Evolutionary conservation across 2,329 filamentous ascomycete genomes (phyloP), one percentile per base, ranked within the genome.

Genomic region (Aspergillus glaucus): DNA sequence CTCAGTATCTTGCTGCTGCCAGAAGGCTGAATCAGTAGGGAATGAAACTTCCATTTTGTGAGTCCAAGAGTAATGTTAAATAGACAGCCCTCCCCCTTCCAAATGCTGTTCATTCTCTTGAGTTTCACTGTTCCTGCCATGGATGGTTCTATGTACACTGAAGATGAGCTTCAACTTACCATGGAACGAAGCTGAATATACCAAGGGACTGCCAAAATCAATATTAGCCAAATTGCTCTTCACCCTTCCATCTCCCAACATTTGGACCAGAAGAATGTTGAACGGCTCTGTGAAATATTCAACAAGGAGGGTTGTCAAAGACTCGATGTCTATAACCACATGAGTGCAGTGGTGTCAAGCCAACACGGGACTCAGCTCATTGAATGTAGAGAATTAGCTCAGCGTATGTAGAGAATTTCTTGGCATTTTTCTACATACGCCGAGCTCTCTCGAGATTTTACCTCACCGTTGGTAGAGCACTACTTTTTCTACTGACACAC

Each of bases 151-250:
- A 43, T 47, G 45, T 55, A 52, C 37, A 55, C 49, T 8, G 44
- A 52, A 28, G 32, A 17, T 10, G 44, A 54, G 36, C 43, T 34
- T 19, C 50, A 47, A 45, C 44, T 56, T n/a, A 36, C 46, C 26
- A 49, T 34, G 28, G 53, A 61, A 45, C 54, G 51, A 46, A 41
- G 43, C 24, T 42, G 47, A 3, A 61, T 60, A 51, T 55, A 56
- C 42, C 45, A 56, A 49, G 52, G 55, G 46, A 58, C 48, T 10
- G 53, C 50, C 22, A 58, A 54, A 44, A 45, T 60, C 41, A 48
- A 52, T 41, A 42, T 61, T 6, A 43, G 53, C 24, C 48, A 51
- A 42, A 54, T 57, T n/a, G 22, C 32, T 15, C 52, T 49, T 21
- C 42, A 51, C 46, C 50, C 49, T 6, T 30, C 42, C 21, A 42